phyloP scores from a whole-genome alignment of 768 basidiomycete species.

The Tephrocybe sp. region DNA sequence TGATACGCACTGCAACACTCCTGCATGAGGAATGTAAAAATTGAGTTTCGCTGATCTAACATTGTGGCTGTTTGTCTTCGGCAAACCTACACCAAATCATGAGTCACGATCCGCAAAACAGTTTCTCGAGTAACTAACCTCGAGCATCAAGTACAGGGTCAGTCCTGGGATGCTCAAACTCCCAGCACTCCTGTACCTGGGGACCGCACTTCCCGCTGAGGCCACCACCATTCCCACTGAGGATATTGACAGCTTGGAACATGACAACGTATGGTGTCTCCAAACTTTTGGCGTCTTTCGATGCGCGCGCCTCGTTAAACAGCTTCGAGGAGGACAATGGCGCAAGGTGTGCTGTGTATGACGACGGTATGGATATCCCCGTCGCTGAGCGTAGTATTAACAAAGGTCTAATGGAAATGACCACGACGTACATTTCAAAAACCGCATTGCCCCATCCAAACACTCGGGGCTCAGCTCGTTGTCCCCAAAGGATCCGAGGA shows the following conservation, averaged over 20 bases:
- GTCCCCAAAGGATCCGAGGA: conserved; percentile 96
- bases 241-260: conserved; percentile 91
- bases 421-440: conserved; percentile 77
- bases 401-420: not conserved
- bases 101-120: not conserved
- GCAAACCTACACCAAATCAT: conserved; percentile 62
- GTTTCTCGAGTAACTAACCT: conserved; percentile 41
- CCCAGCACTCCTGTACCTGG: conserved; percentile 94
- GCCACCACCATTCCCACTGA: conserved; percentile 74
- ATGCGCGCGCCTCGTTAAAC: conserved; percentile 74
- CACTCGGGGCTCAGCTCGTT: conserved; percentile 99
- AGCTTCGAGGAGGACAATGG: conserved; percentile 94
- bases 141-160: conserved; percentile 72
- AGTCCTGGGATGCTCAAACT: conserved; percentile 89
- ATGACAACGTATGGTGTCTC: conserved; percentile 99
- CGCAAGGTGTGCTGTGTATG: conserved; percentile 93
- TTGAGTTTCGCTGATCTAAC: conserved; percentile 80
- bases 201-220: conserved; percentile 70
- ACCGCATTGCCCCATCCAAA: conserved; percentile 92
- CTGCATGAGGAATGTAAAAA: conserved; percentile 95
- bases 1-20: conserved; percentile 73
- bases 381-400: conserved; percentile 50
- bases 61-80: conserved; percentile 96
- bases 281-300: conserved; percentile 66
- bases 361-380: conserved; percentile 94